A percentile compares a stretch with the other conserved stretches of the same genome.
Conservation (phyloP, 805 yeast genomes). For the Metschnikowia dekortorum region DNA sequence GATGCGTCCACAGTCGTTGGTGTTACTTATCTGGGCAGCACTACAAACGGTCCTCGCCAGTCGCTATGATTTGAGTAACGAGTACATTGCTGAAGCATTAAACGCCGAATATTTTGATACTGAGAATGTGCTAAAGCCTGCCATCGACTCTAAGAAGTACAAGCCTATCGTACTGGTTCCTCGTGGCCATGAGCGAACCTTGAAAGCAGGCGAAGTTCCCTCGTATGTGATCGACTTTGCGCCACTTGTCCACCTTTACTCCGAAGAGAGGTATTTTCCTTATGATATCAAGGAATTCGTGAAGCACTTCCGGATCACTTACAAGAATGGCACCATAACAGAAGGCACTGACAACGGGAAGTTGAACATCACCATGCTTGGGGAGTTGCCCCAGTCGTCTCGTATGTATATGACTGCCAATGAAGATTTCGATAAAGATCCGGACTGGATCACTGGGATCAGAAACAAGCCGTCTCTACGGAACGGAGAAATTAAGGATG, state of each 20-base stretch:
- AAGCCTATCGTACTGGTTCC: conserved; percentile 40
- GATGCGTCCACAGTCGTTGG: not conserved
- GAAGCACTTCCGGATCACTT: conserved; percentile 56
- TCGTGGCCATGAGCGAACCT: conserved; percentile 28
- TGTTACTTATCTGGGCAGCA: conserved; percentile 1
- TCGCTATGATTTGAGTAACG: conserved; percentile 15
- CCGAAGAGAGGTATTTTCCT: conserved; percentile 85
- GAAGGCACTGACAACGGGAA: conserved; percentile 28
- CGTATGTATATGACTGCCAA: conserved; percentile 59
- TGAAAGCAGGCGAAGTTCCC: conserved; percentile 57
- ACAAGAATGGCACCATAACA: conserved; percentile 43
- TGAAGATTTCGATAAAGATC: conserved; percentile 64
- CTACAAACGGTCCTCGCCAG: conserved; percentile 10
- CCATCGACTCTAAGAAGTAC: conserved; percentile 19
- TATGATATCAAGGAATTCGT: conserved; percentile 73
- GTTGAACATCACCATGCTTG: conserved; percentile 32
- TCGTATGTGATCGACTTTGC: conserved; percentile 57
- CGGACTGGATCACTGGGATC: conserved; percentile 82
- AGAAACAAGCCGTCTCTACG: conserved; percentile 63
- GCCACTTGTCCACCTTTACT: conserved; percentile 80
- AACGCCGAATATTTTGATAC: conserved; percentile 21
- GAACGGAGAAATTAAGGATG: conserved; percentile 66
- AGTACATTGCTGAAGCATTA: conserved; percentile 22
- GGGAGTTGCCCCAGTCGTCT: conserved; percentile 24
- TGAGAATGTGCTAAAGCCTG: conserved; percentile 24